Evolutionary conservation across 352 stramenopile genomes (phyloP).

Genomic region (Phytophthora sansomeana): DNA sequence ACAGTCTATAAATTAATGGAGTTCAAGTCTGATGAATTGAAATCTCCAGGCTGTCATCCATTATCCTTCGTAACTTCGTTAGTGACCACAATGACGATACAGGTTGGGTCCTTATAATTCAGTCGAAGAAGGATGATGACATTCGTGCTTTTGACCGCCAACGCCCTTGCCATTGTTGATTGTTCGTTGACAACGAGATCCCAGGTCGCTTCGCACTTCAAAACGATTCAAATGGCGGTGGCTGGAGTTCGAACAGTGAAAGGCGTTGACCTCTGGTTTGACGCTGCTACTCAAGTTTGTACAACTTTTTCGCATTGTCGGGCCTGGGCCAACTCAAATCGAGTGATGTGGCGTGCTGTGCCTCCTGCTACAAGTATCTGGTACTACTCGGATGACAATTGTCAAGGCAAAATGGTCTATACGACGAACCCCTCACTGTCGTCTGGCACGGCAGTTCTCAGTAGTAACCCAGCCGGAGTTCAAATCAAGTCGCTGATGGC

Average conservation of each 20-base stretch:
- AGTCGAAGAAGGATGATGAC: too few relatives aligned
- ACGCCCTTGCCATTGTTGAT: too few relatives aligned
- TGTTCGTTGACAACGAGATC: too few relatives aligned
- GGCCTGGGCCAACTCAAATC: conserved; percentile 1
- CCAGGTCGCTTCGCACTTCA: too few relatives aligned
- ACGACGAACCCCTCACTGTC: background rate
- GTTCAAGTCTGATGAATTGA: too few relatives aligned
- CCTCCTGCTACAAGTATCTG: background rate
- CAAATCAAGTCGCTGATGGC: background rate
- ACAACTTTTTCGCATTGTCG: background rate
- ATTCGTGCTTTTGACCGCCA: too few relatives aligned
- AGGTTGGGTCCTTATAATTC: too few relatives aligned
- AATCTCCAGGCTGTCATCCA: too few relatives aligned
- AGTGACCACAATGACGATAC: too few relatives aligned
- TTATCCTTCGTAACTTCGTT: too few relatives aligned
- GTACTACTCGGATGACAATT: conserved; percentile 1
- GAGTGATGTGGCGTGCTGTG: conserved; percentile 6
- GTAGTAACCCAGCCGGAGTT: background rate
- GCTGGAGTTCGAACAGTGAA: background rate
- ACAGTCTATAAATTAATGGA: too few relatives aligned
- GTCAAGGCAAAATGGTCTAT: background rate
- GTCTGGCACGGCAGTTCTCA: background rate
- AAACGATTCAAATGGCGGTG: background rate
- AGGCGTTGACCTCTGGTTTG: background rate
- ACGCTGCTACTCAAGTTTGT: background rate